Base-by-base conservation (phyloP, 768 basidiomycete genomes). In the Boletus sp. region DNA sequence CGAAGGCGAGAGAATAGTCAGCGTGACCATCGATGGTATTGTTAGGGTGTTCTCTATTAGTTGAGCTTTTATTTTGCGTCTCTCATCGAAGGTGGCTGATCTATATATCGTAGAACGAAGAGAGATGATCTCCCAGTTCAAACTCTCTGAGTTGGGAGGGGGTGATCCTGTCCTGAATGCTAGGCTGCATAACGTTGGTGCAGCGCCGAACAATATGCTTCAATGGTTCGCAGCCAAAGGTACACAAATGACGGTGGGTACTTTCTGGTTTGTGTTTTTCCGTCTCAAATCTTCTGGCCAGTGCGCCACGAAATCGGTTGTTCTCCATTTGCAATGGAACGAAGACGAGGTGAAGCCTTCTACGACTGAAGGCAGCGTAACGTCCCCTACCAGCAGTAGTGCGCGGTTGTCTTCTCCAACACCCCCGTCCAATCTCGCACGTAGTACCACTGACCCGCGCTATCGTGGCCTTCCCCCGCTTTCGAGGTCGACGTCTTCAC, bases 181-280 rank as follows among this genome's bases (percentile, higher is more conserved):
- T 1, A 90, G 85, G 64, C 67, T 95, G 54, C 82, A 83, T 63
- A 85, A 91, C 61, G 87, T 95, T 9, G 93, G 93, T 1, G 69
- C 81, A 24, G 90, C 90, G 0, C 84, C 90, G 30, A 89, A 93
- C 65, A 92, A 92, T 69, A 92, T 91, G 91, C 77, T 94, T 11
- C 92, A 94, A 83, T 94, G 92, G 92, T 94, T 94, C 68, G 92
- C 92, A 7, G 91, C 92, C 1, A 91, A 93, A 62, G 92, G 92
- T 1, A 83, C 85, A 5, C 90, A 91, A 67, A 94, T 94, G 87
- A 94, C 93, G 30, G 92, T 92, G 67, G 40, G 84, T 73, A 10
- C 42, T 32, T 32, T 33, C 29, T 42, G 18, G 18, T n/a, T 33
- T 14, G 4, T 30, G 10, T 0, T 28, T 20, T 35, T 50, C 32